Evolutionary conservation across 2,329 filamentous ascomycete genomes (phyloP).

Genomic region (Neofusicoccum umdonicola): DNA sequence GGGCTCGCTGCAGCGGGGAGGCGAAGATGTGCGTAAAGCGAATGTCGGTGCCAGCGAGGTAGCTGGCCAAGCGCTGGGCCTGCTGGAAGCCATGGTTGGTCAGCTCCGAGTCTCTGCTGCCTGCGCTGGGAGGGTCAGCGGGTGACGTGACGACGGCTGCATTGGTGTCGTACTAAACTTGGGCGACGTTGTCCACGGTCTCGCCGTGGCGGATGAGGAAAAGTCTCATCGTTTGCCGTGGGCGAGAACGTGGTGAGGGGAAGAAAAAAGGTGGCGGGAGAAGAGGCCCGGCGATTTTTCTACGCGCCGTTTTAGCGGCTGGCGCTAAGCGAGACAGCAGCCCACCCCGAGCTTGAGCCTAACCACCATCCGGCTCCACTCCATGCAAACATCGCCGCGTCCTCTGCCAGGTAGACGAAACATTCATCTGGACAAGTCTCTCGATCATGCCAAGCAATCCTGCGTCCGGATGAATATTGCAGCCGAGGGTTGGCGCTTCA

Average conservation of each 20-base stretch:
- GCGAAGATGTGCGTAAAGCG: constrained; percentile 71
- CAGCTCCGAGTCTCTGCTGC: constrained; percentile 73
- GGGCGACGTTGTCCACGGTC: constrained; percentile 83
- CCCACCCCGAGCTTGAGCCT: background rate
- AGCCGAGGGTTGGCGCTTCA: too few relatives aligned
- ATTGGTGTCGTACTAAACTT: constrained; percentile 59
- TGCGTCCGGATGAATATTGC: too few relatives aligned
- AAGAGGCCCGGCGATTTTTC: background rate
- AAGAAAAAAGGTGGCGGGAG: background rate
- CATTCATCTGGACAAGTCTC: too few relatives aligned
- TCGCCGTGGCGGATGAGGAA: constrained; percentile 85
- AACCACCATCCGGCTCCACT: background rate
- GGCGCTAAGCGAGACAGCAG: background rate
- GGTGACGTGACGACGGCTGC: background rate
- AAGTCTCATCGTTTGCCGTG: constrained; percentile 53
- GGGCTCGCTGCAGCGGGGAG: constrained; percentile 73
- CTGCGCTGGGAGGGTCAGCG: constrained; percentile 58
- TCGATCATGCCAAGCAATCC: too few relatives aligned
- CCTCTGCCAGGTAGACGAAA: too few relatives aligned
- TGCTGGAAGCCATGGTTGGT: constrained; percentile 82
- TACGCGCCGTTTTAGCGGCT: background rate
- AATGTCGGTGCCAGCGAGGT: constrained; percentile 64
- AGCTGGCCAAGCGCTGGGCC: constrained; percentile 65
- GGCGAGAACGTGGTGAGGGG: constrained; percentile 2
- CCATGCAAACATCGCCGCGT: background rate